Conservation (phyloP, 1,139 yeast species). For the Pichia sp. region DNA sequence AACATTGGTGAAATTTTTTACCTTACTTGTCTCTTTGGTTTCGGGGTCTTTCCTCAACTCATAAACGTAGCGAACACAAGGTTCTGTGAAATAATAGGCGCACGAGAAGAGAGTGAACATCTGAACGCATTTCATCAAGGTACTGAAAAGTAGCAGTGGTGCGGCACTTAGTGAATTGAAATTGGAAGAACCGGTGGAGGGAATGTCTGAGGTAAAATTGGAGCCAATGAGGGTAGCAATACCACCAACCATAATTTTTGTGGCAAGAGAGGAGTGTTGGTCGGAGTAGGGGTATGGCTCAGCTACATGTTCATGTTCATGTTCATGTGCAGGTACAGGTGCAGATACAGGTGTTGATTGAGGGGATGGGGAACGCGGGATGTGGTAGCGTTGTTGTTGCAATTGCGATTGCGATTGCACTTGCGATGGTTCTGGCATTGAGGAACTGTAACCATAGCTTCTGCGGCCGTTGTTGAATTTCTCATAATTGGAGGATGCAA, state of each 20-base stretch:
- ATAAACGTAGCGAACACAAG: too few species aligned
- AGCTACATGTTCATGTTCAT: too few species aligned
- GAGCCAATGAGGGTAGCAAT: conserved; percentile 27
- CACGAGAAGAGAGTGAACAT: conserved; percentile 8
- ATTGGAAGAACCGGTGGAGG: conserved; percentile 6
- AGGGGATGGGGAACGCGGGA: conserved; percentile 1
- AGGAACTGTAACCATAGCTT: conserved; percentile 5
- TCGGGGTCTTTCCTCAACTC: too few species aligned
- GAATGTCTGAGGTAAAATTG: conserved; percentile 14
- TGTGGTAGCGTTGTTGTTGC: conserved; percentile 2
- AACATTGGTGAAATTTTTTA: too few species aligned
- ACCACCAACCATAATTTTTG: conserved; percentile 26
- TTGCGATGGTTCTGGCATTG: conserved; percentile 2
- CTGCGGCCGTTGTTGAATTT: conserved; percentile 1
- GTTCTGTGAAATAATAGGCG: conserved; percentile 9
- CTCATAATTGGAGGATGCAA: too few species aligned
- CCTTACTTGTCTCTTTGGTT: too few species aligned
- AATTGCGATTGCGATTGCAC: conserved; percentile 1
- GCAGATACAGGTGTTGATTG: too few species aligned
- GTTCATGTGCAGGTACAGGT: too few species aligned
- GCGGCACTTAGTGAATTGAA: conserved; percentile 3
- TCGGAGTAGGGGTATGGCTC: too few species aligned
- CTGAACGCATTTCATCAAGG: conserved; percentile 5
- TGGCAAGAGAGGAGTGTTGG: conserved; percentile 10
- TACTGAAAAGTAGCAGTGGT: conserved; percentile 4